Base-by-base conservation (phyloP, 805 yeast species). In the Metschnikowia koreensis region DNA sequence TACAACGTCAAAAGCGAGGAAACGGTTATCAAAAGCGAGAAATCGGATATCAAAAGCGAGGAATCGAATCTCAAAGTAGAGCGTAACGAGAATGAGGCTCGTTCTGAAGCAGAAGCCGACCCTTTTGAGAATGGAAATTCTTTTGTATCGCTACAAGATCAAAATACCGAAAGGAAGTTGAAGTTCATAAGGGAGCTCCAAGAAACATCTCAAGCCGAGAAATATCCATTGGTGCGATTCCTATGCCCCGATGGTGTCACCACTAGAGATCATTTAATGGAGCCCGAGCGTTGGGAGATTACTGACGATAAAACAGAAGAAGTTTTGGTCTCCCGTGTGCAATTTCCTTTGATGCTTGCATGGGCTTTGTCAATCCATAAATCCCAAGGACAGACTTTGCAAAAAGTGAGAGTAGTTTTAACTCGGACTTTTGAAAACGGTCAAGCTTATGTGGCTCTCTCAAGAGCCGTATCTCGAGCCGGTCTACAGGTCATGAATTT, bases 321-420 rank as follows among this genome's bases (percentile, higher is more conserved):
- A 29, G 81, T 86, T 0, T 58, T 89, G 12, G 96, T 53, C 3
- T 58, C 52, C 10, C 55, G 61, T 61, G 63, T 56, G 0, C 96
- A 88, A 63, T 58, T 87, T 2, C 96, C 96, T 0, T 70, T 88
- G 31, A 72, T 86, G 51, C 68, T 88, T 37, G 83, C 94, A 26
- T 88, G 94, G 94, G 91, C 96, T 0, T 66, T 88, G 58, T 88
- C 94, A 0, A 88, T 88, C 46, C 96, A 88, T 63, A 88, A 88
- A 64, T 82, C 94, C 0, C 96, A 88, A 65, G 96, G 96, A 2
- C 96, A 88, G 69, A 87, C 96, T 0, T 76, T 88, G 42, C 83
- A 81, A 40, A 67, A 89, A 55, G 83, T 88, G 3, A 81, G 80
- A 55, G 89, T 88, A 11, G 92, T 88, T 61, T 66, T 88, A 44